Evolutionary conservation across 805 yeast genomes (phyloP).

Genomic region (Lachancea quebecensis): DNA sequence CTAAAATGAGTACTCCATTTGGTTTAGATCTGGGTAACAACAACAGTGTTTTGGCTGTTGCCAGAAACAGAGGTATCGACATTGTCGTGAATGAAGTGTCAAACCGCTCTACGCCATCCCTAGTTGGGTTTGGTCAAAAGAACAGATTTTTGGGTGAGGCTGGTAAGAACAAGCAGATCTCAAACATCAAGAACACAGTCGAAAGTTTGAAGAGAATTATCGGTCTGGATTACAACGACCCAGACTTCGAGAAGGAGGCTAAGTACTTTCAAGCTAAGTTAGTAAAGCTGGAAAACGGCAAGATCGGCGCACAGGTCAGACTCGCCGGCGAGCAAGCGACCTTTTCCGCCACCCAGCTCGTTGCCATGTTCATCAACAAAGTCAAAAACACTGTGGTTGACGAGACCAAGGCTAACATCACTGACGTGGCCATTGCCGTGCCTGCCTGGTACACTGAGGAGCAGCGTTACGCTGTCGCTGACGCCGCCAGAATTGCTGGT

Average conservation of each 20-base stretch:
- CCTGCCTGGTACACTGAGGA: slow-evolving; percentile 96
- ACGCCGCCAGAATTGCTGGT: slow-evolving; percentile 93
- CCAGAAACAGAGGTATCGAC: slow-evolving; percentile 97
- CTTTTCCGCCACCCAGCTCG: slow-evolving; percentile 82
- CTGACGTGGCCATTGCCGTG: slow-evolving; percentile 88
- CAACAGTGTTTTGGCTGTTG: slow-evolving; percentile 91
- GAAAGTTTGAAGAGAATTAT: slow-evolving; percentile 89
- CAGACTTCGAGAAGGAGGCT: slow-evolving; percentile 70
- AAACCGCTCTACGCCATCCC: slow-evolving; percentile 89
- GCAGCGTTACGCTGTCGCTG: slow-evolving; percentile 94
- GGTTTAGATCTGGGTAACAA: slow-evolving; percentile 98
- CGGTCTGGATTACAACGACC: slow-evolving; percentile 69
- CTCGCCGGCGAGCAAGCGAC: slow-evolving; percentile 70
- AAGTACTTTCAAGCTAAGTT: slow-evolving; percentile 68
- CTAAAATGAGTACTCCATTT: slow-evolving; percentile 78
- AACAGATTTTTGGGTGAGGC: slow-evolving; percentile 91
- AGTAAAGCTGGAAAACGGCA: slow-evolving; percentile 62
- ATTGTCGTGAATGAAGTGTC: slow-evolving; percentile 97
- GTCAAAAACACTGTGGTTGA: slow-evolving; percentile 69
- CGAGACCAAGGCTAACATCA: slow-evolving; percentile 72
- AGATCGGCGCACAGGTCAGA: slow-evolving; percentile 79
- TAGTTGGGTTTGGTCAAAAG: slow-evolving; percentile 86
- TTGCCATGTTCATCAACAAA: slow-evolving; percentile 93
- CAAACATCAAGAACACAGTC: slow-evolving; percentile 93
- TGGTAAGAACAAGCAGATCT: slow-evolving; percentile 93